A percentile compares a stretch with the other conserved stretches of the same genome.
phyloP scores from a whole-genome alignment of 176 grass and related monocot species.

The Rhynchospora pubera region DNA sequence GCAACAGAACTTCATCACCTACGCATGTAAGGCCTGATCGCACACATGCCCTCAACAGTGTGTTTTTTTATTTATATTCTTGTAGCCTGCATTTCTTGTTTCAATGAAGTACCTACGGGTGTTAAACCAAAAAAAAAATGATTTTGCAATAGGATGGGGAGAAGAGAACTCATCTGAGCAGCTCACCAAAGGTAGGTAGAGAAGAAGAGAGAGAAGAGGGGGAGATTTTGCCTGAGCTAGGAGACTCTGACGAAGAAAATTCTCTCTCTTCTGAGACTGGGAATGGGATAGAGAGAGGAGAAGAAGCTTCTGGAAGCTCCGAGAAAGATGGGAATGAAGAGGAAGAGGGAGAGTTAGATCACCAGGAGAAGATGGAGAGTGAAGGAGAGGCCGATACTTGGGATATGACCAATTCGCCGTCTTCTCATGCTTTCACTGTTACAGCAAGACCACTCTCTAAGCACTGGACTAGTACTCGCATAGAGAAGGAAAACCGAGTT shows the following conservation, averaged over 20 bases:
- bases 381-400: slow-evolving; percentile 47
- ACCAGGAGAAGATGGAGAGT: slow-evolving; percentile 53
- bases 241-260: slow-evolving; percentile 44
- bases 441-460: slow-evolving; percentile 43
- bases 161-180: slow-evolving; percentile 6
- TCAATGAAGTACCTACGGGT: too few relatives aligned
- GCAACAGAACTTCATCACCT: background rate
- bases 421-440: slow-evolving; percentile 25
- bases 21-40: background rate
- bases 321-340: slow-evolving; percentile 50
- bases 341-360: slow-evolving; percentile 45
- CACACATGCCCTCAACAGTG: background rate
- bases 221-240: slow-evolving; percentile 57
- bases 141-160: slow-evolving; percentile 24
- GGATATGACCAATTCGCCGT: slow-evolving; percentile 38
- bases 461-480: slow-evolving; percentile 30
- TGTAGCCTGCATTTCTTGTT: too few relatives aligned
- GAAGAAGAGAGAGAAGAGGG: slow-evolving; percentile 71
- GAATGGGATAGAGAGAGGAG: slow-evolving; percentile 3
- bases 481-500: slow-evolving; percentile 27
- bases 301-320: slow-evolving; percentile 29
- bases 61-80: background rate
- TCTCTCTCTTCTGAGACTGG: slow-evolving; percentile 32
- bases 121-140: background rate
- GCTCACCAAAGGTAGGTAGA: slow-evolving; percentile 3